Evolutionary conservation across 176 grass and related monocot genomes (phyloP), one percentile per base, ranked within the genome.

Genomic region (Otatea glauca): DNA sequence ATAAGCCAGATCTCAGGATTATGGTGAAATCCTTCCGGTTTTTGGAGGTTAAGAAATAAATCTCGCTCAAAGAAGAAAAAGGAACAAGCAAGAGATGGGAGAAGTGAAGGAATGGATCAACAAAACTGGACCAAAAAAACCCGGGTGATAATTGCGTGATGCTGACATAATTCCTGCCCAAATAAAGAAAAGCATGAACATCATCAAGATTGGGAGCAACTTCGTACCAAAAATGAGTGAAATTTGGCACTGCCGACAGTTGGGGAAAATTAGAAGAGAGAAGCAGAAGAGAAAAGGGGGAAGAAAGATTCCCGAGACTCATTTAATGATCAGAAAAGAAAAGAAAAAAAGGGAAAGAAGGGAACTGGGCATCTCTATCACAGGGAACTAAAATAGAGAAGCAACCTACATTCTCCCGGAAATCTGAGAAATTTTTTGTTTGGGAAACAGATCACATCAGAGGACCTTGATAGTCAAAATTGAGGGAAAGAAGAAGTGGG

Each of bases 111-210:
- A 53, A 60, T 35, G n/a, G 68, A 75, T 87, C 39, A 83, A 51
- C 68, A 72, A 72, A 55, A 63, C 25, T 45, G 65, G 54, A 58
- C 23, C 9, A 45, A 83, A 60, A 83, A 59, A 78, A 45, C 50
- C 74, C 1, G 15, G 38, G n/a, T 41, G 42, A 66, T 78, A 74
- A 62, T 68, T 78, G 47, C 34, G 15, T 75, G 85, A 91, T 0
- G 85, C 62, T 75, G 89, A 87, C 89, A 91, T 69, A 63, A 37
- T 79, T 87, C 80, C 80, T 84, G 70, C 85, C 75, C 76, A 70
- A 44, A 82, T 73, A 79, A 48, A 84, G 85, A 79, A 80, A 21
- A 84, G 44, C 68, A 84, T 35, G 29, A 87, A 68, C 67, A 34
- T 54, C 42, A 60, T 38, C 66, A 74, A 48, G 80, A 87, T 68